Conservation (phyloP, 331 rosid species). For the Prunus yedoensis region DNA sequence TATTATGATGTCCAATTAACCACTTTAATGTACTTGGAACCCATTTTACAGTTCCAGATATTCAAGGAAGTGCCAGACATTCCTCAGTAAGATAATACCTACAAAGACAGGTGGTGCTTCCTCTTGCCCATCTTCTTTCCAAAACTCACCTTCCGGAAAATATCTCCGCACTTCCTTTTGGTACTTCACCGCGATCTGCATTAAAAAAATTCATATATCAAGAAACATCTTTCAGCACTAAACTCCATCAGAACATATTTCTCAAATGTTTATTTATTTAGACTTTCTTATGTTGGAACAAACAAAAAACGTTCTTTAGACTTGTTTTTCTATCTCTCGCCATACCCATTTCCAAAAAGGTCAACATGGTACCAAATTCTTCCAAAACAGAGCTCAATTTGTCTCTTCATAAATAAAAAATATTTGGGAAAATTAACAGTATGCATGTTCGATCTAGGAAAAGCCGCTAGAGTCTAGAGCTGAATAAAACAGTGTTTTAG, state of each 20-base stretch:
- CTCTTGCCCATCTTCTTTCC: constrained; percentile 79
- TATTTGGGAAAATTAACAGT: not conserved
- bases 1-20: constrained; percentile 3
- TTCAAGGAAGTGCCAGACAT: constrained; percentile 24
- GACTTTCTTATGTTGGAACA: not conserved
- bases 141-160: constrained; percentile 86
- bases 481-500: not conserved
- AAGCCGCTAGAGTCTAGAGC: not conserved
- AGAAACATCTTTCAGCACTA: not conserved
- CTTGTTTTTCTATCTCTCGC: not conserved
- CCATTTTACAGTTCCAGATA: not conserved
- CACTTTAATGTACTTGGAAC: not conserved
- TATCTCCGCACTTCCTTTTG: constrained; percentile 75
- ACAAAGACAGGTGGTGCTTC: constrained; percentile 99
- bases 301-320: not conserved
- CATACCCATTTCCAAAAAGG: not conserved
- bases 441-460: not conserved
- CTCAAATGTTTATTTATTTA: not conserved
- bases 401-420: not conserved
- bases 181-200: constrained; percentile 82
- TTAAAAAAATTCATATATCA: not conserved
- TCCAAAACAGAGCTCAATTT: not conserved
- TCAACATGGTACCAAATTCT: not conserved
- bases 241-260: constrained; percentile 2
- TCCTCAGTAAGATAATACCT: constrained; percentile 77